Base-by-base conservation (phyloP, 805 yeast species). In the Saccharomycopsis synnaedendra region DNA sequence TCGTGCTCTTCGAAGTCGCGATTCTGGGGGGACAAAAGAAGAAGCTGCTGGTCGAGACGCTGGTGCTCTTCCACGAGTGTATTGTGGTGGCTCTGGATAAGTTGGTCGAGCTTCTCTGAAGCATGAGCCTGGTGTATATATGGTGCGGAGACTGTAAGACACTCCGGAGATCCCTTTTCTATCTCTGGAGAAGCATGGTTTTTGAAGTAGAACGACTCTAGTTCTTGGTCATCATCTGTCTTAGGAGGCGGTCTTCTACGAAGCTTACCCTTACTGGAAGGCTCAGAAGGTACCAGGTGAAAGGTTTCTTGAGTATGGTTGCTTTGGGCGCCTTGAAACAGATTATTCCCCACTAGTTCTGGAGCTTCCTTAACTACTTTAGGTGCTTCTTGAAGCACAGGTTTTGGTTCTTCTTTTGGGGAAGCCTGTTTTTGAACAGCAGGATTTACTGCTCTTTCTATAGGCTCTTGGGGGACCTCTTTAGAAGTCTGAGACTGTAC, bases 11-110 rank as follows among this genome's bases (percentile, higher is more conserved):
- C 46, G 4, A 8, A 19, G 11, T 34, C 39, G 30, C 50, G 32
- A 32, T 47, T 46, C 30, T 50, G 33, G 4, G 53, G 53, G 4
- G 51, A 47, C 7, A 50, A 36, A 4, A 47, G 39, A 11, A 47
- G 32, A 30, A 47, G 28, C 39, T 50, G 53, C n/a, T 43, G 10
- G 32, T 50, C 53, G 9, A 50, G 8, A 6, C 9, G 8, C n/a
- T 47, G 48, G 32, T 50, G 53, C 34, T 46, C 48, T 31, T 27
- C 42, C 9, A 27, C 32, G n/a, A 50, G 11, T 9, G 38, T 36
- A 7, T 37, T 40, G 39, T 50, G 49, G 43, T 47, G 40, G 28
- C 41, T 50, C 32, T 11, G 5, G 10, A 50, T 34, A 5, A 50
- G 11, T 41, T 31, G 28, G 32, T 49, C 43, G n/a, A 49, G 28